These are phyloP conservation scores for Trypanosomatidae sp. DNA, from an alignment of 208 protist genomes.

Conservation along the genomic window DNA sequence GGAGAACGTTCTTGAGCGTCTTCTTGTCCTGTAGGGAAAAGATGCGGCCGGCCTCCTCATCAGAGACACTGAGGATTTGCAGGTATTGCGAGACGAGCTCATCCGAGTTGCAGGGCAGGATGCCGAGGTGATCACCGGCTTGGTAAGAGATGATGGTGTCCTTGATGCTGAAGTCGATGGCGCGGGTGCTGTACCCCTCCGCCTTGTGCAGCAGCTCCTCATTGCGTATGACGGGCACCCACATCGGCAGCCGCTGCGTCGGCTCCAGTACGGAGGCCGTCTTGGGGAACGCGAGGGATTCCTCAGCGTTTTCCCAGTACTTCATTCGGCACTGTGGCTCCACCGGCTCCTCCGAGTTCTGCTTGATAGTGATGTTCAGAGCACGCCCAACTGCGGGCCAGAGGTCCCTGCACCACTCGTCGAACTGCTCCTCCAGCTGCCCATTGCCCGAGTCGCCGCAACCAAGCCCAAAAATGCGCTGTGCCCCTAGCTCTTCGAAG, in stretches of 20 bases:
- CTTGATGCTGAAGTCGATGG: constrained; percentile 86
- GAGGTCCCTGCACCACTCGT: constrained; percentile 81
- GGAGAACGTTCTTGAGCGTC: constrained; percentile 88
- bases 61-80: constrained; percentile 43
- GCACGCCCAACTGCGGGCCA: constrained; percentile 80
- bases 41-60: constrained; percentile 64
- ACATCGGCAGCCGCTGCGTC: constrained; percentile 83
- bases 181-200: constrained; percentile 62
- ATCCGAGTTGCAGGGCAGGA: constrained; percentile 92
- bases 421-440: constrained; percentile 87
- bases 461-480: constrained; percentile 78
- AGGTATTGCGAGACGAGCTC: constrained; percentile 83
- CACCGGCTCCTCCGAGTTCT: constrained; percentile 58
- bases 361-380: constrained; percentile 76
- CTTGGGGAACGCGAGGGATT: constrained; percentile 80
- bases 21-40: constrained; percentile 88
- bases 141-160: constrained; percentile 91
- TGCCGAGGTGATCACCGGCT: constrained; percentile 94
- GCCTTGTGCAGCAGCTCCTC: constrained; percentile 67
- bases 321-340: constrained; percentile 85
- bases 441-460: constrained; percentile 78
- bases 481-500: constrained; percentile 84
- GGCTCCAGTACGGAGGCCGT: constrained; percentile 88
- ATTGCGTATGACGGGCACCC: constrained; percentile 68
- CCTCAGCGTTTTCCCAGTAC: constrained; percentile 79